Percentiles rank a stretch among this genome's conserved stretches.
Evolutionary conservation across 2,329 filamentous ascomycete genomes (phyloP).

Genomic region (Trichoderma guizhouense): DNA sequence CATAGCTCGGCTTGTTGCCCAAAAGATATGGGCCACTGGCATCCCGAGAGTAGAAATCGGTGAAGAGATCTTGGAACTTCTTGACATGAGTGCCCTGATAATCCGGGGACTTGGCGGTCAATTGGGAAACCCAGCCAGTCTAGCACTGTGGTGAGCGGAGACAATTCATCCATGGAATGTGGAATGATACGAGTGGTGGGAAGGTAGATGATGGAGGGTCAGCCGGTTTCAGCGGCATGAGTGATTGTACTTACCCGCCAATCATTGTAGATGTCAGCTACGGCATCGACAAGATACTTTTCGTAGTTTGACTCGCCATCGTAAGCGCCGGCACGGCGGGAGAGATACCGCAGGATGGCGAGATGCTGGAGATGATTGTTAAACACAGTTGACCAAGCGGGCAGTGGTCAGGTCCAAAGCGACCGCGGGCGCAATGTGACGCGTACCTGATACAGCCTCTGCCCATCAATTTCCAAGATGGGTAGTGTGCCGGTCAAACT

Average conservation of each 20-base stretch:
- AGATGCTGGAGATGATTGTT: slow-evolving; percentile 3
- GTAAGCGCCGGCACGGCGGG: slow-evolving; percentile 34
- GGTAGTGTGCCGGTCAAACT: slow-evolving; percentile 34
- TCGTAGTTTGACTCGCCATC: slow-evolving; percentile 37
- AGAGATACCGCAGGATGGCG: slow-evolving; percentile 35
- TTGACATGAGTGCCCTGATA: slow-evolving; percentile 28
- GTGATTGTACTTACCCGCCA: slow-evolving; percentile 34
- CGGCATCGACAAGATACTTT: slow-evolving; percentile 36
- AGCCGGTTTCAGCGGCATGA: neutral
- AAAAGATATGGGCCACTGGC: slow-evolving; percentile 35
- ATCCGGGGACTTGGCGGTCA: slow-evolving; percentile 26
- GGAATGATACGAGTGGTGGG: neutral
- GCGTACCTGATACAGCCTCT: slow-evolving; percentile 24
- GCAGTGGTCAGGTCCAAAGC: slow-evolving; percentile 22
- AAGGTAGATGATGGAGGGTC: neutral
- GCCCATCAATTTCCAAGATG: slow-evolving; percentile 35
- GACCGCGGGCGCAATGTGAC: slow-evolving; percentile 18
- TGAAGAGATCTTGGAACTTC: slow-evolving; percentile 16
- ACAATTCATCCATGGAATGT: neutral
- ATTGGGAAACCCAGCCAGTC: slow-evolving; percentile 27
- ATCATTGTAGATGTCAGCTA: slow-evolving; percentile 38
- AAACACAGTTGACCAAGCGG: slow-evolving; percentile 20
- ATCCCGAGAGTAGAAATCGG: slow-evolving; percentile 34
- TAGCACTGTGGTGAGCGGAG: neutral
- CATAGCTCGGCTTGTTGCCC: slow-evolving; percentile 36